A percentile compares a stretch with the other conserved stretches of the same genome.
These are phyloP conservation scores for Lenzites betulinus DNA, from an alignment of 768 basidiomycete species.

Conservation along the genomic window DNA sequence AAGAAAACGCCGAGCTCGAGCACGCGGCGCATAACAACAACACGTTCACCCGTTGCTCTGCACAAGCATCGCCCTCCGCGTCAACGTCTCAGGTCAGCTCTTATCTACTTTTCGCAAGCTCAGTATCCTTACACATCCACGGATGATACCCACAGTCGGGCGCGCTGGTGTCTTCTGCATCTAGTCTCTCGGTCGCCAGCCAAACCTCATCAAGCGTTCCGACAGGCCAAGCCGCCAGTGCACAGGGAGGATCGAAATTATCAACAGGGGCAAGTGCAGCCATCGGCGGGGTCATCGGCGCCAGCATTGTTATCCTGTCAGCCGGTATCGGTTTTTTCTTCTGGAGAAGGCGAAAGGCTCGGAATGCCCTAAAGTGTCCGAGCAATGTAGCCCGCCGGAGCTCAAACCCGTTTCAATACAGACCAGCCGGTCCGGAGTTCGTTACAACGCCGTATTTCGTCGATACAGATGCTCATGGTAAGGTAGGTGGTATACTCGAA, in stretches of 20 bases:
- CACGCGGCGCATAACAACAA: neutral
- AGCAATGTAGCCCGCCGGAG: neutral
- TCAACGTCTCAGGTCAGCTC: neutral
- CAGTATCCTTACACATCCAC: no score
- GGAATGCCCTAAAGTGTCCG: neutral
- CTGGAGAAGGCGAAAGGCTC: neutral
- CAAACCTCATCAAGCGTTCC: neutral
- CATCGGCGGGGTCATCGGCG: neutral
- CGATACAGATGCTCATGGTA: neutral
- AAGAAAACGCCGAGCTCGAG: neutral
- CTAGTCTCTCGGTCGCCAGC: no score
- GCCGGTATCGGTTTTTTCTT: neutral
- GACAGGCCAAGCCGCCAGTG: no score
- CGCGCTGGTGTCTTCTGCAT: no score
- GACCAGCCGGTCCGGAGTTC: no score
- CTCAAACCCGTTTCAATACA: neutral
- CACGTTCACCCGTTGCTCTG: neutral
- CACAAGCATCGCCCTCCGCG: neutral
- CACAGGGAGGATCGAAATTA: neutral
- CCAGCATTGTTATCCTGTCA: no score
- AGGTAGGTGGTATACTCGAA: neutral
- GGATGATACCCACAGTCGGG: no score
- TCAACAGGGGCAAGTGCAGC: neutral
- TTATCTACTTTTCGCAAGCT: neutral
- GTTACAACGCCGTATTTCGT: neutral